Evolutionary conservation across 2,329 filamentous ascomycete species (phyloP), one percentile per base, ranked within the genome.

Genomic region (Dothistroma pini): DNA sequence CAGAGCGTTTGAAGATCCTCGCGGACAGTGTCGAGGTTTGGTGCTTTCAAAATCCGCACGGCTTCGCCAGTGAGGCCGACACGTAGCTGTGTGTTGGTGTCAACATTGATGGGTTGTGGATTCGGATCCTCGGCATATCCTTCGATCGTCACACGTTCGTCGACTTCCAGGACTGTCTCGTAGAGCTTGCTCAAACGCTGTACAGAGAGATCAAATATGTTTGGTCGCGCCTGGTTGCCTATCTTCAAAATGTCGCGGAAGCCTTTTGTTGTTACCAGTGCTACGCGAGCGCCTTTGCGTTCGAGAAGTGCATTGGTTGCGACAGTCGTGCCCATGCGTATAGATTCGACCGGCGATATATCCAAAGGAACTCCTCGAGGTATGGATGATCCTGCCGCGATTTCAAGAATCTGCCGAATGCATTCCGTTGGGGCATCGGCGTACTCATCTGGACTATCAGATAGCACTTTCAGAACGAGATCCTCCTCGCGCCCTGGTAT

Each of bases 261-360:
- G 0, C 93, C 93, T 67, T 87, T 88, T 0, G 91, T 96, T 11
- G 96, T 90, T 0, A 96, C 86, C 75, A 97, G 83, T 12, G 90
- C 92, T 72, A 95, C 93, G 68, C 86, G 86, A 77, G 96, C 92
- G 53, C 93, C 93, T 75, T 96, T 96, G 60, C 93, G 82, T 76
- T 97, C 93, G 2, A 97, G 81, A 58, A 97, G 77, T 0, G 93
- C 93, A 75, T 97, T 97, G 0, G 93, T 97, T 10, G 93, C 93
- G 12, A 97, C 92, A 0, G 93, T 97, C 1, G 93, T 97, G 49
- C 93, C 93, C 93, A 97, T 97, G 53, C 93, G 88, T 74, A 97
- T 96, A 58, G 89, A 92, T 68, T 95, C 90, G 68, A 97, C 96
- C 71, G 87, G 79, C n/a, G 86, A 85, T 0, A 91, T 96, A 74